phyloP scores from a whole-genome alignment of 2,329 filamentous ascomycete species.

The Fonsecaea monophora region DNA sequence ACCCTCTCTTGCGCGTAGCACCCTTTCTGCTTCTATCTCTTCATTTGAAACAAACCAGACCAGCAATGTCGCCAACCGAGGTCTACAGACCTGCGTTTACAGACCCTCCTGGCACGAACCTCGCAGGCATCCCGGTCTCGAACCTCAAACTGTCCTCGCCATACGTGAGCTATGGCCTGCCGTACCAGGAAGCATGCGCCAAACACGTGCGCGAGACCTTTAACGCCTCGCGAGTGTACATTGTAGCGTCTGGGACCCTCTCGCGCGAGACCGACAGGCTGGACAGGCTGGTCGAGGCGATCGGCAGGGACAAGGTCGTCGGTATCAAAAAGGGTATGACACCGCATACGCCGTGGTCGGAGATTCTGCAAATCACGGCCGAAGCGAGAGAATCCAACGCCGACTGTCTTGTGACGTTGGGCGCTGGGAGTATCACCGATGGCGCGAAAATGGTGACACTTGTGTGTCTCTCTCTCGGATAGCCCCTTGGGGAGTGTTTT shows the following conservation, averaged over 20 bases:
- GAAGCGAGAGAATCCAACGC: conserved; percentile 45
- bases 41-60: not conserved
- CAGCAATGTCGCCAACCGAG: conserved; percentile 17
- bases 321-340: conserved; percentile 60
- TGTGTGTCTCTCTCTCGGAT: not conserved
- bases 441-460: conserved; percentile 59
- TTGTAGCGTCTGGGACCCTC: conserved; percentile 59
- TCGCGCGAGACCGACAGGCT: conserved; percentile 55
- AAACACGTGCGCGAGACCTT: conserved; percentile 36
- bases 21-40: not conserved
- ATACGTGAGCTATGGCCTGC: conserved; percentile 18
- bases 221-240: conserved; percentile 57
- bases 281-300: conserved; percentile 47
- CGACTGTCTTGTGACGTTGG: conserved; percentile 61
- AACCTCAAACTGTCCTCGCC: conserved; percentile 19
- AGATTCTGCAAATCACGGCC: conserved; percentile 56
- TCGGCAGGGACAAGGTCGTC: conserved; percentile 44
- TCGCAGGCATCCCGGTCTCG: conserved; percentile 18
- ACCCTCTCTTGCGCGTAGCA: not conserved
- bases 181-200: conserved; percentile 15
- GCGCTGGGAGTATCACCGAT: conserved; percentile 62
- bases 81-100: conserved; percentile 18
- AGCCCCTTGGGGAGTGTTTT: not conserved
- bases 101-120: conserved; percentile 20
- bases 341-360: conserved; percentile 60